Conservation (phyloP, 345 rosid species). For the Draba incana region DNA sequence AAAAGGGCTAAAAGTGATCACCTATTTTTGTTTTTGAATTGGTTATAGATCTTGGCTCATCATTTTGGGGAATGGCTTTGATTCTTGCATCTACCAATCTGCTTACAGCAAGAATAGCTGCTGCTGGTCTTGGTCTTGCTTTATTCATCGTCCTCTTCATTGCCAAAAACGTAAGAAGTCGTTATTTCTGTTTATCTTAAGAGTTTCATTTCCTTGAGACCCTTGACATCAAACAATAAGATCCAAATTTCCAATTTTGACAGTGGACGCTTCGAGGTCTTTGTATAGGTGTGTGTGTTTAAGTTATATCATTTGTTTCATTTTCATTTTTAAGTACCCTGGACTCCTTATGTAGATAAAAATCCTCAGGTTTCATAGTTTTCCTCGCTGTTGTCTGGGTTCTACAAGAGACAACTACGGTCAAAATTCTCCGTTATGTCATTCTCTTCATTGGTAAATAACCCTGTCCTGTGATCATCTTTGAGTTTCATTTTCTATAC, state of each 20-base stretch:
- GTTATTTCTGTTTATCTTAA: neutral
- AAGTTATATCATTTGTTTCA: neutral
- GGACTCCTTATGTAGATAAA: neutral
- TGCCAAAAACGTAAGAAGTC: conserved; percentile 80
- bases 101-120: conserved; percentile 86
- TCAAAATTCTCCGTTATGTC: conserved; percentile 83
- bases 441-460: conserved; percentile 86
- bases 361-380: conserved; percentile 74
- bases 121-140: conserved; percentile 80
- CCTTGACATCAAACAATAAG: conserved; percentile 17
- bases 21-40: conserved; percentile 9
- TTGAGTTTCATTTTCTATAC: conserved; percentile 12
- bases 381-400: conserved; percentile 83
- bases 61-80: conserved; percentile 99
- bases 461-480: neutral
- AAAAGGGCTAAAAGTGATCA: conserved; percentile 4
- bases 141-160: conserved; percentile 78
- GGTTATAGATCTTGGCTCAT: conserved; percentile 88
- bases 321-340: neutral
- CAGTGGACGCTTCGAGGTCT: conserved; percentile 99
- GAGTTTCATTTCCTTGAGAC: conserved; percentile 14
- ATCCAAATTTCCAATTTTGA: conserved; percentile 25
- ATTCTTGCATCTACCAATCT: conserved; percentile 94
- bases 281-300: conserved; percentile 70
- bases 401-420: conserved; percentile 80